Evolutionary conservation across 2,329 filamentous ascomycete genomes (phyloP).

Genomic region (Pseudofabraea citricarpa): DNA sequence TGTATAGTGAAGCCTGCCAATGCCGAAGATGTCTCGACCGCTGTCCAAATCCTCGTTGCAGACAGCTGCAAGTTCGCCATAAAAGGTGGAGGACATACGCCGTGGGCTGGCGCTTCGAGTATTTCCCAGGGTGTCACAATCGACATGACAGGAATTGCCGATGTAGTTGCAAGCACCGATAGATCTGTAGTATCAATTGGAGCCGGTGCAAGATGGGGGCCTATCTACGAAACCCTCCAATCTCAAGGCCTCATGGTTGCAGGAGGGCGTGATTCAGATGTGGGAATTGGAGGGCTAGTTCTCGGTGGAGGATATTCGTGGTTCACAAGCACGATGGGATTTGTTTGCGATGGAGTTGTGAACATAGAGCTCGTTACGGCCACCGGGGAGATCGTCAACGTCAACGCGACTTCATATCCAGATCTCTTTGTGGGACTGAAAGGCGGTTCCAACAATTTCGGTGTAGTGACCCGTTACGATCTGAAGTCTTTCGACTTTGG

Average conservation of each 20-base stretch:
- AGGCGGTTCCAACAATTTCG: conserved; percentile 52
- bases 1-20: background rate
- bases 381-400: conserved; percentile 42
- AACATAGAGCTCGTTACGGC: conserved; percentile 49
- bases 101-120: conserved; percentile 40
- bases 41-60: background rate
- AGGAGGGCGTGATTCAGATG: conserved; percentile 30
- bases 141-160: conserved; percentile 31
- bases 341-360: conserved; percentile 43
- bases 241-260: conserved; percentile 24
- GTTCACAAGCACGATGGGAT: conserved; percentile 37
- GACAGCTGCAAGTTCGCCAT: conserved; percentile 32
- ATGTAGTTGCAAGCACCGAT: conserved; percentile 18
- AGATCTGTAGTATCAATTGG: conserved; percentile 27
- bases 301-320: conserved; percentile 31
- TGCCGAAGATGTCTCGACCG: background rate
- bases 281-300: conserved; percentile 35
- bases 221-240: conserved; percentile 32
- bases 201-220: conserved; percentile 31
- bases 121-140: conserved; percentile 41
- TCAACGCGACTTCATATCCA: conserved; percentile 34
- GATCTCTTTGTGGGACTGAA: conserved; percentile 50
- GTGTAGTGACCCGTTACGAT: conserved; percentile 38
- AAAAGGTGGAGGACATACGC: conserved; percentile 44
- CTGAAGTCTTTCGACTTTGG: conserved; percentile 1